These are phyloP conservation scores for Stagonosporopsis chrysanthemi DNA, from an alignment of 2,329 filamentous ascomycete genomes.

Conservation along the genomic window DNA sequence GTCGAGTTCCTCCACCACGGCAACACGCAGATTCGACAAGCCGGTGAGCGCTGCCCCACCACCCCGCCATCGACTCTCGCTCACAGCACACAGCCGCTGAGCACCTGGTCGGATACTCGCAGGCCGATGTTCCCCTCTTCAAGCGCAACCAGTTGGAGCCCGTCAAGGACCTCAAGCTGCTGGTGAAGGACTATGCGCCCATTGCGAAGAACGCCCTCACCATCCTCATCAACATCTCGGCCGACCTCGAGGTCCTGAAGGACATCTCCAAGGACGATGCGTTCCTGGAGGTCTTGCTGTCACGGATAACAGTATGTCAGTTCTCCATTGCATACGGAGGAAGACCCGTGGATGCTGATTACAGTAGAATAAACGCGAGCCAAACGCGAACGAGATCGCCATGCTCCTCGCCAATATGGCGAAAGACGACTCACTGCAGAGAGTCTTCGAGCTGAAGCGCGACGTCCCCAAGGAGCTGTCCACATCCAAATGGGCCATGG, in stretches of 20 bases:
- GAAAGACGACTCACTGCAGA: constrained; percentile 77
- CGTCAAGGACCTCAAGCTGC: constrained; percentile 83
- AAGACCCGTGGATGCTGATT: constrained; percentile 13
- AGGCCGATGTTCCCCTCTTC: constrained; percentile 80
- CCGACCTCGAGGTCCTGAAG: constrained; percentile 77
- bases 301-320: constrained; percentile 76
- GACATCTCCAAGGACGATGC: constrained; percentile 77
- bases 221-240: constrained; percentile 86
- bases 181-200: constrained; percentile 83
- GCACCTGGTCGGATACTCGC: constrained; percentile 84
- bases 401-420: constrained; percentile 94
- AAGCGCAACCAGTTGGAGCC: constrained; percentile 81
- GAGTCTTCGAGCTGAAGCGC: constrained; percentile 73
- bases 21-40: constrained; percentile 86
- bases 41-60: constrained; percentile 61
- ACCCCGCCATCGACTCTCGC: constrained; percentile 29
- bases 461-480: constrained; percentile 72
- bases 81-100: constrained; percentile 69
- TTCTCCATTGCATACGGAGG: constrained; percentile 34
- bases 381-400: constrained; percentile 81
- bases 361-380: constrained; percentile 72
- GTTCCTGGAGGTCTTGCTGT: constrained; percentile 78
- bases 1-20: constrained; percentile 93
- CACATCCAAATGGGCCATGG: constrained; percentile 76
- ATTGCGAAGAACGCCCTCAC: constrained; percentile 93